These are phyloP conservation scores for Danielia reshetovae DNA, from an alignment of 805 yeast genomes.

Conservation along the genomic window DNA sequence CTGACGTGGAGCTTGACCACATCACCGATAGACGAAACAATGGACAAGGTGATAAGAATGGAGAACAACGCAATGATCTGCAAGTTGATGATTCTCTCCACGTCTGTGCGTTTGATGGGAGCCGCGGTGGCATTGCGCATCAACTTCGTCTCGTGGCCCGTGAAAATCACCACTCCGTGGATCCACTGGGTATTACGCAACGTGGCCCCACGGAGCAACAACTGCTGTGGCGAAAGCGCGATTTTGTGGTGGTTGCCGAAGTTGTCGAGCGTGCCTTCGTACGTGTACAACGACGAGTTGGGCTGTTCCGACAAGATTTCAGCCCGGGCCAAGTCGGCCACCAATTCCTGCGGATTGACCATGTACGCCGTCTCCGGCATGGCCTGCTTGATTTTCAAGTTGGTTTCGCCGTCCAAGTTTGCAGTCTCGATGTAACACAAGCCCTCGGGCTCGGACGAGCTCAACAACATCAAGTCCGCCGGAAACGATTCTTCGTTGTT, in stretches of 20 bases:
- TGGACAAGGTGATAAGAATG: slow-evolving; percentile 66
- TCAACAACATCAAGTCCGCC: slow-evolving; percentile 79
- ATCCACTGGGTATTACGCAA: slow-evolving; percentile 93
- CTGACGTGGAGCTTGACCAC: slow-evolving; percentile 65
- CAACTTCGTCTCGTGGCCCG: slow-evolving; percentile 97
- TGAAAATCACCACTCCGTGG: slow-evolving; percentile 87
- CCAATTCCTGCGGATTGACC: slow-evolving; percentile 59
- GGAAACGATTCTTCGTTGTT: slow-evolving; percentile 89
- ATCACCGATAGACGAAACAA: slow-evolving; percentile 85
- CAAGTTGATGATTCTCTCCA: slow-evolving; percentile 88
- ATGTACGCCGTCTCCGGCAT: slow-evolving; percentile 69
- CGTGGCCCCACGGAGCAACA: slow-evolving; percentile 92
- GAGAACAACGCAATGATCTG: slow-evolving; percentile 88
- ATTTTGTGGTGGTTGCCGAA: slow-evolving; percentile 44
- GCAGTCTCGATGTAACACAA: slow-evolving; percentile 97
- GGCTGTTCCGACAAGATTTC: slow-evolving; percentile 83
- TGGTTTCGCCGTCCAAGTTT: slow-evolving; percentile 96
- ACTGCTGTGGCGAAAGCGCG: slow-evolving; percentile 85
- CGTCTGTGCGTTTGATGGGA: slow-evolving; percentile 95
- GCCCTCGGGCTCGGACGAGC: slow-evolving; percentile 98
- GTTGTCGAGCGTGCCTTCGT: slow-evolving; percentile 78
- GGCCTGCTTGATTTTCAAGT: slow-evolving; percentile 90
- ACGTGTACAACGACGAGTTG: slow-evolving; percentile 88
- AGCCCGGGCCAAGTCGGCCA: slow-evolving; percentile 26
- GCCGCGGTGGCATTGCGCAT: slow-evolving; percentile 99